A percentile compares a stretch with the other conserved stretches of the same genome.
phyloP scores from a whole-genome alignment of 257 asterid species.

The Solanum rostratum region DNA sequence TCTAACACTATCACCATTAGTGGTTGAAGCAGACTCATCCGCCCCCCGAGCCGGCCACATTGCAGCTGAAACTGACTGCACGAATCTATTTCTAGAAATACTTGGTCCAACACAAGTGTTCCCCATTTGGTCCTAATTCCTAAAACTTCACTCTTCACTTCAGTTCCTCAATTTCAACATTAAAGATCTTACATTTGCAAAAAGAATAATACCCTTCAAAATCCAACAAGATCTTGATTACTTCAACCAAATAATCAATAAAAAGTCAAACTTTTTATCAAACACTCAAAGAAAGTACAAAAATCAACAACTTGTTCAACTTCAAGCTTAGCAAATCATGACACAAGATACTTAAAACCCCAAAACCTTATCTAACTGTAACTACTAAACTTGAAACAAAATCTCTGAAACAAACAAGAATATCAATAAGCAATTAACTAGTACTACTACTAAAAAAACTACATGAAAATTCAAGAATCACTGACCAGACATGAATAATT shows the following conservation, averaged over 20 bases:
- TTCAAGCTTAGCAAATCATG: neutral
- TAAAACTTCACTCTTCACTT: neutral
- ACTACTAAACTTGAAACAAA: neutral
- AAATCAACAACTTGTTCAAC: neutral
- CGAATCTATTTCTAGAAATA: conserved; percentile 47
- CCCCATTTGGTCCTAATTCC: conserved; percentile 45
- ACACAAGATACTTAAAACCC: neutral
- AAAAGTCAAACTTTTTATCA: neutral
- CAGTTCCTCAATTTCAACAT: neutral
- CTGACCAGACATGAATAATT: neutral
- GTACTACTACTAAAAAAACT: neutral
- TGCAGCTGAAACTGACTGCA: conserved; percentile 84
- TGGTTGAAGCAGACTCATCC: conserved; percentile 19
- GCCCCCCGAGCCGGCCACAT: conserved; percentile 81
- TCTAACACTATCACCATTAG: conserved; percentile 35
- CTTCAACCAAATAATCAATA: neutral
- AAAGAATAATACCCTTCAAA: neutral
- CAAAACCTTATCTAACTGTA: neutral
- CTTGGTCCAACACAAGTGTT: conserved; percentile 92
- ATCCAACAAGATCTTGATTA: neutral
- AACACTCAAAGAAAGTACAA: neutral
- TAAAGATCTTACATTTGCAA: neutral
- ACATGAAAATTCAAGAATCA: neutral
- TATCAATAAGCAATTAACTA: neutral
- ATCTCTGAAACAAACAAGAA: neutral